A percentile compares a stretch with the other conserved stretches of the same genome.
These are phyloP conservation scores for Cystofilobasidium bisporidii DNA, from an alignment of 768 basidiomycete species.

Conservation along the genomic window DNA sequence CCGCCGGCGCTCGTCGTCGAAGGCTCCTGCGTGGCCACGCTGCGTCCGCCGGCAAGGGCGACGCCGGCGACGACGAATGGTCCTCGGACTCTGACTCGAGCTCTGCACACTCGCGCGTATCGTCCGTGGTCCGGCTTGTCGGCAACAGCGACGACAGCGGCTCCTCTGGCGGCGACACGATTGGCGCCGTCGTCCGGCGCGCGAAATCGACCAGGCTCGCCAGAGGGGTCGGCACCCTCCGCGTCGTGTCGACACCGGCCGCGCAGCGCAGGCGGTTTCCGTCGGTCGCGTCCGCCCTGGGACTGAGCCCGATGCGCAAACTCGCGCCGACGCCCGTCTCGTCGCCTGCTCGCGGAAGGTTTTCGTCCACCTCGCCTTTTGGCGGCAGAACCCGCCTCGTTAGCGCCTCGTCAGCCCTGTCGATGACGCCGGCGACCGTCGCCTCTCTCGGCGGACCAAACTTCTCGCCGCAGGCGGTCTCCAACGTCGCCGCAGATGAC, in stretches of 20 bases:
- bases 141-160: neutral
- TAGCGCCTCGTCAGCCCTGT: neutral
- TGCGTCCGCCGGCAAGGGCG: neutral
- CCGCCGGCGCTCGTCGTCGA: neutral
- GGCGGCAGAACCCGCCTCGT: neutral
- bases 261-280: neutral
- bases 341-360: neutral
- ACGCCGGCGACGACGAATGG: slow-evolving; percentile 9
- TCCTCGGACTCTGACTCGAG: slow-evolving; percentile 8
- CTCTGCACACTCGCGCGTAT: neutral
- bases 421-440: neutral
- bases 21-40: neutral
- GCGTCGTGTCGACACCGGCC: slow-evolving; percentile 6
- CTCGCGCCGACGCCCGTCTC: slow-evolving; percentile 1
- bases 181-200: slow-evolving; percentile 6
- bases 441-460: neutral
- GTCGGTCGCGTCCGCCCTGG: neutral
- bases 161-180: neutral
- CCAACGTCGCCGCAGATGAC: slow-evolving; percentile 5
- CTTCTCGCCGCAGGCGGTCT: neutral
- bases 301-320: neutral
- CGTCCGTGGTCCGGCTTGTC: neutral
- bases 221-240: neutral
- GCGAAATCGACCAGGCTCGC: slow-evolving; percentile 3
- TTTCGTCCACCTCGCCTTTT: neutral